phyloP scores from a whole-genome alignment of 306 rosid genomes.

The Malus sylvestris region DNA sequence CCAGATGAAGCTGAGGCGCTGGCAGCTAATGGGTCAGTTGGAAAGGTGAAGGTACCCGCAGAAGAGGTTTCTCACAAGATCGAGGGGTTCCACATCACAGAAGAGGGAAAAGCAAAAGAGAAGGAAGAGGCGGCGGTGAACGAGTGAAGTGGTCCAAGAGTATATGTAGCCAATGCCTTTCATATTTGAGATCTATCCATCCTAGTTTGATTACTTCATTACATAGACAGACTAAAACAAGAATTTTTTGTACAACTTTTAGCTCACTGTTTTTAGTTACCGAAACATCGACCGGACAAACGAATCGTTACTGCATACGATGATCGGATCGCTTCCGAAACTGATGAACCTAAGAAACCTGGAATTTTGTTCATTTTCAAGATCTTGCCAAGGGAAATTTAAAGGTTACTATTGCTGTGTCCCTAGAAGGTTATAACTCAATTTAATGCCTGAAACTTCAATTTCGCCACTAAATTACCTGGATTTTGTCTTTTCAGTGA shows the following conservation, averaged over 20 bases:
- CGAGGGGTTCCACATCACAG: conserved; percentile 71
- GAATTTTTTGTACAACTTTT: conserved; percentile 29
- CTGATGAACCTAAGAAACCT: not conserved
- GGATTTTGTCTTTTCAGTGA: not conserved
- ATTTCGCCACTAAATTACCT: not conserved
- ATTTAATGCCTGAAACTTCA: not conserved
- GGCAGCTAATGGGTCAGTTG: conserved; percentile 48
- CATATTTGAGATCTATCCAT: not conserved
- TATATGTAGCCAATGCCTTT: not conserved
- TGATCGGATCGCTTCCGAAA: not conserved
- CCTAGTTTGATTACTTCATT: not conserved
- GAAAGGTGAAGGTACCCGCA: conserved; percentile 47
- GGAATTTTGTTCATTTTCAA: not conserved
- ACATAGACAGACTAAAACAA: not conserved
- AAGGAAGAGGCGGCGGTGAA: conserved; percentile 57
- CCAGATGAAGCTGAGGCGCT: conserved; percentile 44
- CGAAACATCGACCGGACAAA: conserved; percentile 6
- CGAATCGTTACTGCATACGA: not conserved
- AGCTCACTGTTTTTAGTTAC: conserved; percentile 21
- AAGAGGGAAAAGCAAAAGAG: conserved; percentile 57
- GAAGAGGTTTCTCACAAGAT: conserved; percentile 73
- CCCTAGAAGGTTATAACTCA: too few relatives aligned
- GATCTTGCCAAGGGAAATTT: too few relatives aligned
- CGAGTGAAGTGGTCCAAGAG: conserved; percentile 27
- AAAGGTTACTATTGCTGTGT: too few relatives aligned